Conservation (phyloP, 2,329 filamentous ascomycete genomes). For the Fusarium heterosporum region DNA sequence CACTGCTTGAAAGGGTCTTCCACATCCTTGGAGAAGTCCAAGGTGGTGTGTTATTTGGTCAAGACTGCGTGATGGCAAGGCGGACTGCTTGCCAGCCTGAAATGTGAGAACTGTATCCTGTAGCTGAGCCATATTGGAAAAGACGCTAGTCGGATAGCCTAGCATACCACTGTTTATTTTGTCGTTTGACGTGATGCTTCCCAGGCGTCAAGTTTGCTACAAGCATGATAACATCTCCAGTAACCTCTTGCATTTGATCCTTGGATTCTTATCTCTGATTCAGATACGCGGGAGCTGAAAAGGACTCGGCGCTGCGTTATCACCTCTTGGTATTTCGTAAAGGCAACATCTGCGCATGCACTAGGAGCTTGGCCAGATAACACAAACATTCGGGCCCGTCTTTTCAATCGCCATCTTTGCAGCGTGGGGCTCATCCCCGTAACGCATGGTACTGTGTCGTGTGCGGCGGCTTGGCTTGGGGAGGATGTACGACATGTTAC, state of each 20-base stretch:
- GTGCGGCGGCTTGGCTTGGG: conserved; percentile 37
- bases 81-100: background rate
- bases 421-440: conserved; percentile 13
- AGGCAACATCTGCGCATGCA: conserved; percentile 7
- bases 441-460: conserved; percentile 32
- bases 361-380: conserved; percentile 36
- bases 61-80: conserved; percentile 13
- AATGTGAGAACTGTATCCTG: conserved; percentile 1
- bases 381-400: conserved; percentile 27
- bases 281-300: conserved; percentile 17
- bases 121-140: background rate
- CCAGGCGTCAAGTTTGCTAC: background rate
- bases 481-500: conserved; percentile 39
- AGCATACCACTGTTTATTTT: conserved; percentile 7
- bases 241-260: background rate
- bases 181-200: conserved; percentile 1
- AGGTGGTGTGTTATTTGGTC: conserved; percentile 17
- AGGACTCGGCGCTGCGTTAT: conserved; percentile 25
- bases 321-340: conserved; percentile 33
- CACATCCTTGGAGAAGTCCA: background rate
- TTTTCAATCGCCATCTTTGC: conserved; percentile 25
- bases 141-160: background rate
- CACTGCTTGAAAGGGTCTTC: background rate
- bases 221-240: background rate
- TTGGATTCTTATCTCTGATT: conserved; percentile 12